Percentiles rank a stretch among this genome's conserved stretches.
Conservation (phyloP, 768 basidiomycete genomes). For the Leccinum uliginosum region DNA sequence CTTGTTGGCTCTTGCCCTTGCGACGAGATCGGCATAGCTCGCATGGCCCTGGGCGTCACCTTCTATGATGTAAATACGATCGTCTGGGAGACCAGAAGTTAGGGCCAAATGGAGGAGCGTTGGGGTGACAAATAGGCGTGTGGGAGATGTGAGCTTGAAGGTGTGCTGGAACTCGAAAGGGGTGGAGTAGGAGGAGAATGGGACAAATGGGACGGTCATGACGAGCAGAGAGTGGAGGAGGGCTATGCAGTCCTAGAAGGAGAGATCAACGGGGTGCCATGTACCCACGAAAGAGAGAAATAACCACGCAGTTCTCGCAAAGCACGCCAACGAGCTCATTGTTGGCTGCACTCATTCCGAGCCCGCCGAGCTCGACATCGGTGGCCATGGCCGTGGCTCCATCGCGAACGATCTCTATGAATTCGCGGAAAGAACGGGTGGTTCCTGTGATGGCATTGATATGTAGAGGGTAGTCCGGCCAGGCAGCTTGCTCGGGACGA, state of each 20-base stretch:
- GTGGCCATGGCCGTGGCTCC: slow-evolving; percentile 54
- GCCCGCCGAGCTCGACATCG: slow-evolving; percentile 47
- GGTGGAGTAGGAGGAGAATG: slow-evolving; percentile 54
- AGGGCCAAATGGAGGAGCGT: slow-evolving; percentile 39
- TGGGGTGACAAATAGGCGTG: slow-evolving; percentile 52
- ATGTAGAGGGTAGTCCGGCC: slow-evolving; percentile 53
- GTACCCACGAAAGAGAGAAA: background rate
- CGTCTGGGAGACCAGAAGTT: slow-evolving; percentile 34
- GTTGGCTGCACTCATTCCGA: slow-evolving; percentile 44
- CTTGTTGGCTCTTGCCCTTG: slow-evolving; percentile 32
- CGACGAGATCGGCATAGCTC: slow-evolving; percentile 44
- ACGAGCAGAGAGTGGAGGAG: slow-evolving; percentile 47
- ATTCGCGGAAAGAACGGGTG: slow-evolving; percentile 43
- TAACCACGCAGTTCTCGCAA: slow-evolving; percentile 63
- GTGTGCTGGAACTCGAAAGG: slow-evolving; percentile 51
- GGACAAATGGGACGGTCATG: slow-evolving; percentile 48
- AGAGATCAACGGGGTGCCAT: background rate
- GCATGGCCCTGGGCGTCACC: slow-evolving; percentile 38
- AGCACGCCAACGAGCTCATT: slow-evolving; percentile 66
- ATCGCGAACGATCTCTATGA: slow-evolving; percentile 47
- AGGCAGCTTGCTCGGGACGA: slow-evolving; percentile 49
- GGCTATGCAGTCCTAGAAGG: slow-evolving; percentile 48
- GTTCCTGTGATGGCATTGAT: slow-evolving; percentile 53
- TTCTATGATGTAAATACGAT: slow-evolving; percentile 46
- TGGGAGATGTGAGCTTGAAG: slow-evolving; percentile 43